phyloP scores from a whole-genome alignment of 108 stramenopile species.

The Cyclotella cryptica region DNA sequence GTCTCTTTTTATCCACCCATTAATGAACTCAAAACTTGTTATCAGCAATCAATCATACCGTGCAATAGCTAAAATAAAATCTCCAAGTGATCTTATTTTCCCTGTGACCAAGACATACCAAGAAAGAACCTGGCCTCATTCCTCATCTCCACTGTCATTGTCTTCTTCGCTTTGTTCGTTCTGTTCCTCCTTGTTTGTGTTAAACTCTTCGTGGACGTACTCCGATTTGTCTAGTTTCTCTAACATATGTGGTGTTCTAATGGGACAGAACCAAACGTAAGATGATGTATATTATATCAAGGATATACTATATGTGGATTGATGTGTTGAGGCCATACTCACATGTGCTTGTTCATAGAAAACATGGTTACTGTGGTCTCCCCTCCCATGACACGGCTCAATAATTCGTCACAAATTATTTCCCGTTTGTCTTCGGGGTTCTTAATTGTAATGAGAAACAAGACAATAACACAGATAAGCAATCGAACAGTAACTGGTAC shows the following conservation, averaged over 20 bases:
- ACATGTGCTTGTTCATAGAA: constrained; percentile 84
- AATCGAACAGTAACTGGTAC: background rate
- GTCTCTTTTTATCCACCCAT: too few species aligned
- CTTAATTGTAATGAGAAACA: constrained; percentile 29
- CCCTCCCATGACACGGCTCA: constrained; percentile 79
- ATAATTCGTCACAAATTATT: constrained; percentile 82
- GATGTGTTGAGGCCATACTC: background rate
- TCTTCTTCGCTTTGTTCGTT: constrained; percentile 6
- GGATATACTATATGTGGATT: background rate
- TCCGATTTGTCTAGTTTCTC: constrained; percentile 75
- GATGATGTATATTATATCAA: background rate
- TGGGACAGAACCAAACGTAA: constrained; percentile 20
- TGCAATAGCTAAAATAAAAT: too few species aligned
- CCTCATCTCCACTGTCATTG: constrained; percentile 43
- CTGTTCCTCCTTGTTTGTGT: constrained; percentile 10
- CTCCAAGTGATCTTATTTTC: too few species aligned
- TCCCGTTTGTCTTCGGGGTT: constrained; percentile 89
- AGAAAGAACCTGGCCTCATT: background rate
- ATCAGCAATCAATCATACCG: too few species aligned
- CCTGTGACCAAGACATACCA: too few species aligned
- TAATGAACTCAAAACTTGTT: too few species aligned
- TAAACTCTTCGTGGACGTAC: constrained; percentile 42
- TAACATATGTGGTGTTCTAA: constrained; percentile 77
- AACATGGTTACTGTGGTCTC: constrained; percentile 88
- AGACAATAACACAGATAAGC: too few species aligned